Evolutionary conservation across 2,329 filamentous ascomycete species (phyloP), one percentile per base, ranked within the genome.

Genomic region (Oidium heveae): DNA sequence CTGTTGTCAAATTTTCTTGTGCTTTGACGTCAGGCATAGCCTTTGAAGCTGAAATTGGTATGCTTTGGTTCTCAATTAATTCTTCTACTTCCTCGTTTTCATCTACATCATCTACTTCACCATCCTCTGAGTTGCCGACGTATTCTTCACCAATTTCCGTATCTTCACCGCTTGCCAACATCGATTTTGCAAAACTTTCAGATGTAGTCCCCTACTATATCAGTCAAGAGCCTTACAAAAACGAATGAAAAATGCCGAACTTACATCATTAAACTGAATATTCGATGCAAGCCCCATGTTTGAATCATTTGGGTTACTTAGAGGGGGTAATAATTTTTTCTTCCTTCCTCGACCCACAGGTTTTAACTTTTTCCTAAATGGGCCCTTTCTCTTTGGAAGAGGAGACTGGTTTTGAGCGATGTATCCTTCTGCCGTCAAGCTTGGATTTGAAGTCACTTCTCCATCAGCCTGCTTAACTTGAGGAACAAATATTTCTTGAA

Each of bases 391-490:
- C 63, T 72, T 73, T 4, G 71, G 68, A 16, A 74, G 72, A 22
- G 72, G 73, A 60, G 66, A 70, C 3, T 28, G 24, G 24, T 28
- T 28, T 61, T 65, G 72, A 60, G 65, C 55, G 9, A 57, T 52
- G 43, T 57, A 57, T 8, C 57, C 18, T 39, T 57, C 59, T 44
- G 69, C 68, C 49, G 71, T 66, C 28, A 71, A 72, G 57, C 77
- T 76, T 56, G 80, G 73, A 46, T 74, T 72, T 2, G 73, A 73
- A 56, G 86, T 76, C 53, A 94, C 80, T 64, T 94, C 87, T 55
- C 86, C 86, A 58, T 89, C 84, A 0, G 94, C 75, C 5, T 72
- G 71, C 64, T 91, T 84, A 0, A 86, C 87, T 56, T 89, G 84
- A 5, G 79, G 76, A 4, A 94, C 74, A 20, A 86, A 83, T 8